Evolutionary conservation across 768 basidiomycete species (phyloP), one percentile per base, ranked within the genome.

Genomic region (Suillus bovinus): DNA sequence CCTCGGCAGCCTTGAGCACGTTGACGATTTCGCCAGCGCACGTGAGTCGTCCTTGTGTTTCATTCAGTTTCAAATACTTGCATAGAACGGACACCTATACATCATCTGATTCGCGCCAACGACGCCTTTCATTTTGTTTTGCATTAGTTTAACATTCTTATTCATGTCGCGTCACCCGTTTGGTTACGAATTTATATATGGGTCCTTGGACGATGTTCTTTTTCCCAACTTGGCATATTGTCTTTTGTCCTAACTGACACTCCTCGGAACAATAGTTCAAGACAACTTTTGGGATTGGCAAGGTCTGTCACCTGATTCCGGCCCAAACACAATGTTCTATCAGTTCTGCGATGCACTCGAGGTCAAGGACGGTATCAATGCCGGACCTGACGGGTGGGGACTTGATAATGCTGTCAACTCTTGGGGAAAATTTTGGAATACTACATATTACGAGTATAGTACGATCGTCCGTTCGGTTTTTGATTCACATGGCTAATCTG

Each of bases 21-120:
- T 86, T 4, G 88, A 90, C 61, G 90, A 91, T 71, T 86, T 84
- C 61, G 86, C 87, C 24, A 80, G 85, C 50, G 82, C 88, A 47
- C 68, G 81, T 82, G 49, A 61, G 81, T 76, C 2, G 7, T 17
- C 7, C 11, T 47, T 46, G 52, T 24, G n/a, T 41, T 10, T 33
- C 8, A 2, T 27, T 17, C 16, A 49, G 7, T 31, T 9, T 50
- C 31, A 7, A 22, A 54, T 14, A 2, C 33, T 34, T 14, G n/a
- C n/a, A 13, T n/a, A 14, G 13, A 34, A 34, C 27, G 4, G 13
- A 22, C 33, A 8, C 2, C n/a, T 49, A 24, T 7, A 8, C 2
- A 20, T 29, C 8, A 13, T 29, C 16, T 29, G 16, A 50, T 29
- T 29, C 27, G 49, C n/a, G n/a, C n/a, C n/a, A n/a, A 22, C 22